Conservation (phyloP, 2,329 filamentous ascomycete species). For the Coleophoma eucalyptorum region DNA sequence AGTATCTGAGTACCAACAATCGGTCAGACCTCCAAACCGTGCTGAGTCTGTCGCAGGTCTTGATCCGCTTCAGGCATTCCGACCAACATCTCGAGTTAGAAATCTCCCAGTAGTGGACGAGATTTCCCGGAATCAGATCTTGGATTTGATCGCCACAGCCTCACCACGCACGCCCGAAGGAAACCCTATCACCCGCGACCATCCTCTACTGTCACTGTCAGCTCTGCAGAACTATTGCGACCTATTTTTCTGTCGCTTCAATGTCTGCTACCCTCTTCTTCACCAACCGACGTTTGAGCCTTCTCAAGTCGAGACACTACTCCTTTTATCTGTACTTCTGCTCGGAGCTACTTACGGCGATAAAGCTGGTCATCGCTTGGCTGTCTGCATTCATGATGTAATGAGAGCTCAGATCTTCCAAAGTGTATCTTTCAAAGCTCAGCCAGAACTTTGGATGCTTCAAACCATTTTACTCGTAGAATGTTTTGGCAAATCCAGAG, state of each 20-base stretch:
- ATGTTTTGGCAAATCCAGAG: constrained; percentile 60
- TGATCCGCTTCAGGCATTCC: constrained; percentile 23
- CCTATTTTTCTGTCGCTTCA: constrained; percentile 58
- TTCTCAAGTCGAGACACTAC: constrained; percentile 42
- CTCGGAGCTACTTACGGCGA: constrained; percentile 59
- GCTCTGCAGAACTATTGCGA: constrained; percentile 53
- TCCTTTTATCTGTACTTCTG: constrained; percentile 50
- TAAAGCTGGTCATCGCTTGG: constrained; percentile 55
- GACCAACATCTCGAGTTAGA: constrained; percentile 24
- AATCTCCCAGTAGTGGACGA: constrained; percentile 32
- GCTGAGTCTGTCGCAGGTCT: background rate
- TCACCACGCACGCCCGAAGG: constrained; percentile 45
- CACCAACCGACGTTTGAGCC: constrained; percentile 55
- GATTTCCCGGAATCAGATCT: constrained; percentile 33
- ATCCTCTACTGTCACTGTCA: constrained; percentile 45
- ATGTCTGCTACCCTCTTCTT: constrained; percentile 55
- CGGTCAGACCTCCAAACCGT: background rate
- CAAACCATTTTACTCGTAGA: constrained; percentile 60
- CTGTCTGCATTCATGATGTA: constrained; percentile 58
- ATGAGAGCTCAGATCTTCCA: constrained; percentile 56
- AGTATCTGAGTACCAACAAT: constrained; percentile 2
- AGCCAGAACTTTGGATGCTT: constrained; percentile 57
- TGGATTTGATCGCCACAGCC: constrained; percentile 47
- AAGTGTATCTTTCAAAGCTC: constrained; percentile 50
- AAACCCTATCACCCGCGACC: constrained; percentile 38